These are phyloP conservation scores for Amanita brunnescens DNA, from an alignment of 768 basidiomycete species.

Conservation along the genomic window DNA sequence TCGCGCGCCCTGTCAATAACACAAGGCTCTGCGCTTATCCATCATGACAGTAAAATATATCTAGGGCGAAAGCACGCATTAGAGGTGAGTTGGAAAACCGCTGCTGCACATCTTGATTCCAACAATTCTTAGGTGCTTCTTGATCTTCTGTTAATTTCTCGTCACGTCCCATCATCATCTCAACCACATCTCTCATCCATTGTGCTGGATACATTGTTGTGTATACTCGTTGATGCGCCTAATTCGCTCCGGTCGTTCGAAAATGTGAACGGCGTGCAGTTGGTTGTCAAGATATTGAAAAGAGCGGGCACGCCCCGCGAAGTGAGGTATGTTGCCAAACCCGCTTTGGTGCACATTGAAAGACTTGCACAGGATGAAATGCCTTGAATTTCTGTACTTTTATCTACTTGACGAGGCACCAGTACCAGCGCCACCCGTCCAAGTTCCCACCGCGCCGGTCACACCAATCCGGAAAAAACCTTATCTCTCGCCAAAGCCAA, in stretches of 20 bases:
- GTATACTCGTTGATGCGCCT: slow-evolving; percentile 83
- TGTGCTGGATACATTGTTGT: slow-evolving; percentile 77
- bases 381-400: slow-evolving; percentile 90
- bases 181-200: slow-evolving; percentile 48
- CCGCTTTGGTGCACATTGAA: background rate
- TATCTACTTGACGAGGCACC: slow-evolving; percentile 81
- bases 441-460: slow-evolving; percentile 27
- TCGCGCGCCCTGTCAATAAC: slow-evolving; percentile 55
- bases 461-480: slow-evolving; percentile 33
- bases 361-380: slow-evolving; percentile 69
- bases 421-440: slow-evolving; percentile 9
- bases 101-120: background rate
- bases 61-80: slow-evolving; percentile 60
- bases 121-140: slow-evolving; percentile 47
- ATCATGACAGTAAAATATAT: slow-evolving; percentile 56
- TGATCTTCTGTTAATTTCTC: slow-evolving; percentile 60
- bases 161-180: slow-evolving; percentile 39
- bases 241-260: slow-evolving; percentile 73
- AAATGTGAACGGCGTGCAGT: slow-evolving; percentile 64
- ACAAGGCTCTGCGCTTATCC: slow-evolving; percentile 70
- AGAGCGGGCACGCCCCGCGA: slow-evolving; percentile 79
- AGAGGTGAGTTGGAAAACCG: slow-evolving; percentile 40
- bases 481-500: slow-evolving; percentile 26
- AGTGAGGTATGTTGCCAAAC: slow-evolving; percentile 52
- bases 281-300: slow-evolving; percentile 82